These are phyloP conservation scores for Ceratocystis lukuohia DNA, from an alignment of 2,329 filamentous ascomycete species.

Conservation along the genomic window DNA sequence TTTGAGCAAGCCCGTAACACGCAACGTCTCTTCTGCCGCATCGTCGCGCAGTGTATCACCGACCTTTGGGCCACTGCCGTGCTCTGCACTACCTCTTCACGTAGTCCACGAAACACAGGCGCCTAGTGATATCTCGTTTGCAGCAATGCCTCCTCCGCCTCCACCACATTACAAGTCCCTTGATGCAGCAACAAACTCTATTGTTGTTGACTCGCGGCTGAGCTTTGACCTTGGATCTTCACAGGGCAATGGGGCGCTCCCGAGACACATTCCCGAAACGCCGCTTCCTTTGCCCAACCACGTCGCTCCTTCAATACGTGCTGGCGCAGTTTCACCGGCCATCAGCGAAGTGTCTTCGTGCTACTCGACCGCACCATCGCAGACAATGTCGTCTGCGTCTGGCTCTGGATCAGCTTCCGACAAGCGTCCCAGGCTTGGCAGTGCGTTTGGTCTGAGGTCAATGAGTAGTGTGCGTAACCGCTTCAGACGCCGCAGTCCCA, in stretches of 20 bases:
- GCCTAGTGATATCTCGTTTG: neutral
- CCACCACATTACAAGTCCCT: slow-evolving; percentile 9
- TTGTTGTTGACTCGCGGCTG: slow-evolving; percentile 16
- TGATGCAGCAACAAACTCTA: slow-evolving; percentile 7
- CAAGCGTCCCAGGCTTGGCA: slow-evolving; percentile 2
- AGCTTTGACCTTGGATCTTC: slow-evolving; percentile 14
- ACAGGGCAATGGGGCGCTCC: neutral
- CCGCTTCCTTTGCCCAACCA: slow-evolving; percentile 4
- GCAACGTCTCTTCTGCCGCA: neutral
- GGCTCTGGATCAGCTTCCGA: neutral
- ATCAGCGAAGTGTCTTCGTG: slow-evolving; percentile 11
- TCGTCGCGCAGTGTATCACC: slow-evolving; percentile 3
- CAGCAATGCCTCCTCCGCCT: neutral
- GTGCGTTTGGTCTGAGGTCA: slow-evolving; percentile 11
- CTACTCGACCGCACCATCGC: slow-evolving; percentile 11
- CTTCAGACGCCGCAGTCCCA: slow-evolving; percentile 17
- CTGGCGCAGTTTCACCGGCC: slow-evolving; percentile 9
- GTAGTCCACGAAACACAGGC: neutral
- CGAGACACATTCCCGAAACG: neutral
- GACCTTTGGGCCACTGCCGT: neutral
- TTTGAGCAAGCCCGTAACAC: neutral
- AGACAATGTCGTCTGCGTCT: neutral
- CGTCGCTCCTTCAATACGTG: neutral
- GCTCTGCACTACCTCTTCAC: neutral
- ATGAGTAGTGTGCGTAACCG: slow-evolving; percentile 14